Conservation (phyloP, 805 yeast genomes). For the Candida xiaguanensis region DNA sequence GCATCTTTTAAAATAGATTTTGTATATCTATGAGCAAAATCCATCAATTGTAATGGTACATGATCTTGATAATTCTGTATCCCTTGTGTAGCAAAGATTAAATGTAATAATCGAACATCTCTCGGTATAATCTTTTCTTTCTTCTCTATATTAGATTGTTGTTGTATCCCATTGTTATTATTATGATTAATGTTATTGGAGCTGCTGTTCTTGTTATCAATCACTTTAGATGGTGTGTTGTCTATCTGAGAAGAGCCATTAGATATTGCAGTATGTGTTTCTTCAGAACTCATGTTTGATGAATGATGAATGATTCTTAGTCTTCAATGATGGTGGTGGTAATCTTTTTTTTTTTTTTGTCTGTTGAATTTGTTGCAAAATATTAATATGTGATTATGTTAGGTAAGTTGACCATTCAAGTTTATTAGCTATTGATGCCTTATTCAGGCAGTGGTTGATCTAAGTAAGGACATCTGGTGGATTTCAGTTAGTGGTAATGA, state of each 20-base stretch:
- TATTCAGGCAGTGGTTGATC: no score
- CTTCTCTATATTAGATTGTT: conserved; percentile 5
- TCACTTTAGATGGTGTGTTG: neutral
- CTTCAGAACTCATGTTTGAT: neutral
- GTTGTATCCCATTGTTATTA: no score
- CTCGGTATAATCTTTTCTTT: conserved; percentile 55
- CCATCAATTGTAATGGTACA: conserved; percentile 94
- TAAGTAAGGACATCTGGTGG: no score
- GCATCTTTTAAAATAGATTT: conserved; percentile 87
- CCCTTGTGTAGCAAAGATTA: conserved; percentile 90
- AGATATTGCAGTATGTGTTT: neutral
- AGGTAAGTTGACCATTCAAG: no score
- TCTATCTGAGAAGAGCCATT: neutral
- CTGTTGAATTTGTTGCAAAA: no score
- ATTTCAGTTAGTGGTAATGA: no score
- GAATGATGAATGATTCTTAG: neutral
- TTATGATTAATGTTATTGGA: neutral
- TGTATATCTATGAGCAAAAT: conserved; percentile 90
- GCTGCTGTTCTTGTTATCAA: neutral
- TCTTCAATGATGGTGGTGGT: no score
- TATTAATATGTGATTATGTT: no score
- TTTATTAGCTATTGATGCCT: neutral
- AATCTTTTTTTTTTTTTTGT: no score
- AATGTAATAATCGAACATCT: conserved; percentile 85
- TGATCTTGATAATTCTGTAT: conserved; percentile 91